Conservation (phyloP, 768 basidiomycete genomes). For the Lenzites betulinus region DNA sequence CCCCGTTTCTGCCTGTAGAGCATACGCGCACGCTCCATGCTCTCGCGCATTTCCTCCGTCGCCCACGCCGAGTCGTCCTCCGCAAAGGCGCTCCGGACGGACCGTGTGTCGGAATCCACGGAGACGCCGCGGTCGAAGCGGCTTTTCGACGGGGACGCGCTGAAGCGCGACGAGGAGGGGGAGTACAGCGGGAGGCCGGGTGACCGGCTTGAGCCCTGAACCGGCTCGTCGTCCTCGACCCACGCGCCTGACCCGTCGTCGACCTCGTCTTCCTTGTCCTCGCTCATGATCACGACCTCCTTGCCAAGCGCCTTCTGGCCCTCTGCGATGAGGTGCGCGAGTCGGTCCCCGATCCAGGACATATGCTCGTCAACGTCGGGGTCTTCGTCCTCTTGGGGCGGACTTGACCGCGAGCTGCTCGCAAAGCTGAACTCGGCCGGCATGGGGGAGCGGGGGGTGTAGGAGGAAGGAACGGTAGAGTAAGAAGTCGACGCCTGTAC, state of each 20-base stretch:
- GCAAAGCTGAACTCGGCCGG: slow-evolving; percentile 49
- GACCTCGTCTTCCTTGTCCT: slow-evolving; percentile 70
- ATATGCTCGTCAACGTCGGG: slow-evolving; percentile 60
- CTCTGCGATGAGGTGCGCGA: slow-evolving; percentile 71
- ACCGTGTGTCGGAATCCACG: slow-evolving; percentile 36
- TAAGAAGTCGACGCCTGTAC: slow-evolving; percentile 24
- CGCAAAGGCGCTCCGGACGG: slow-evolving; percentile 21
- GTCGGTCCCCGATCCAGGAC: slow-evolving; percentile 80
- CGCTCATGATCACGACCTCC: slow-evolving; percentile 81
- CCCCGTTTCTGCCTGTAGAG: slow-evolving; percentile 28
- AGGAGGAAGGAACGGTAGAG: slow-evolving; percentile 31
- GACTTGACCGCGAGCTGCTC: slow-evolving; percentile 8
- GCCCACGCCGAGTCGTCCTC: slow-evolving; percentile 57
- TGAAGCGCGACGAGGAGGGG: slow-evolving; percentile 30
- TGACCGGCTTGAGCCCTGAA: slow-evolving; percentile 26
- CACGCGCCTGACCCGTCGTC: slow-evolving; percentile 77
- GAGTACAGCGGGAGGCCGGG: slow-evolving; percentile 30
- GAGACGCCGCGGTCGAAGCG: slow-evolving; percentile 41
- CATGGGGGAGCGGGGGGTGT: slow-evolving; percentile 23
- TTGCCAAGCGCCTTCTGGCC: slow-evolving; percentile 74
- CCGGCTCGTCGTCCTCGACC: slow-evolving; percentile 61
- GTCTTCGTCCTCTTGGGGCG: slow-evolving; percentile 34
- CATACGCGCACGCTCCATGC: slow-evolving; percentile 70
- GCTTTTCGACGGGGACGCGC: slow-evolving; percentile 38
- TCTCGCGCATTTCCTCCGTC: slow-evolving; percentile 67